Percentiles rank a stretch among this genome's conserved stretches.
These are phyloP conservation scores for Phytophthora uliginosa DNA, from an alignment of 352 stramenopile genomes.

Conservation along the genomic window DNA sequence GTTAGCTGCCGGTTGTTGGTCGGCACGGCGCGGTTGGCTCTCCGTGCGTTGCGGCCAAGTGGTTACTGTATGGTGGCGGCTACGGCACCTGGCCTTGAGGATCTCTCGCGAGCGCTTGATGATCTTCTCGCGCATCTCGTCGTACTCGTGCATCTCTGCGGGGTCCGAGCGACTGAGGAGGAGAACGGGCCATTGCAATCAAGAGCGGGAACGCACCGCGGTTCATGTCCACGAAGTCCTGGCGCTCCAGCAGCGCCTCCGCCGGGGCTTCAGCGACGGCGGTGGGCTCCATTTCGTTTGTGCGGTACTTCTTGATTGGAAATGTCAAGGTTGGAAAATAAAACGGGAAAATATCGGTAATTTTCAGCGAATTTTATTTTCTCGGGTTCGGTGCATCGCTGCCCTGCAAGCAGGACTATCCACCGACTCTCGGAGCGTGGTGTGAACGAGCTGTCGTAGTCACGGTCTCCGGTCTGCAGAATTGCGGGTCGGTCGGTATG, in stretches of 20 bases:
- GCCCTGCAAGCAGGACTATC: too few species aligned
- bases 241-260: slow-evolving; percentile 40
- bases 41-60: not conserved
- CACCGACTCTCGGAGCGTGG: too few species aligned
- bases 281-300: slow-evolving; percentile 11
- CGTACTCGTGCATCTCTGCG: slow-evolving; percentile 91
- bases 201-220: slow-evolving; percentile 23
- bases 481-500: too few species aligned
- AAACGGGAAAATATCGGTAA: slow-evolving; percentile 1
- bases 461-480: too few species aligned
- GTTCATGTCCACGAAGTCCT: slow-evolving; percentile 73
- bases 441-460: too few species aligned
- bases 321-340: not conserved
- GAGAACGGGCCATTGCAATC: not conserved
- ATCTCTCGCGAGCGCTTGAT: slow-evolving; percentile 97
- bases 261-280: not conserved
- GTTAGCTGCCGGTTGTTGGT: not conserved
- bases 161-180: not conserved
- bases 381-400: not conserved
- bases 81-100: slow-evolving; percentile 89
- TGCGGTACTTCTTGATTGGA: slow-evolving; percentile 7
- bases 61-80: not conserved
- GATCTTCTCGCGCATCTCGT: slow-evolving; percentile 94
- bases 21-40: not conserved
- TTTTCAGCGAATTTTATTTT: not conserved